Conservation (phyloP, 331 rosid genomes). For the Malus hybrid region DNA sequence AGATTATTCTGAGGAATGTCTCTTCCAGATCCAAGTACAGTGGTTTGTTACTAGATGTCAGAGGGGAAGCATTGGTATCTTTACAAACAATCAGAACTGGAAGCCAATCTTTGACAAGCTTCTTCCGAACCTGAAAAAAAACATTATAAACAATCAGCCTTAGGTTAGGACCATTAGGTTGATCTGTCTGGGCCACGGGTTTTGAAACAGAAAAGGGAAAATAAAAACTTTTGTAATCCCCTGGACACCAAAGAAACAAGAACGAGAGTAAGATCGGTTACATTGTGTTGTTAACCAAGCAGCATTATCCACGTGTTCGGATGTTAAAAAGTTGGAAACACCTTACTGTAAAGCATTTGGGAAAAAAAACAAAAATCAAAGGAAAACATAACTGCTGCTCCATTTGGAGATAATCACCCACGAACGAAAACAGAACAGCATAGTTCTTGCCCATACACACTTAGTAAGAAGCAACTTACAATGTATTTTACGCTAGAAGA, state of each 20-base stretch:
- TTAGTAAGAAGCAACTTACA: background rate
- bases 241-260: background rate
- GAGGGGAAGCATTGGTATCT: conserved; percentile 60
- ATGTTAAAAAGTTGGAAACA: background rate
- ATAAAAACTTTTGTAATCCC: background rate
- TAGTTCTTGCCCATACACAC: too few relatives aligned
- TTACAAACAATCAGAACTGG: conserved; percentile 83
- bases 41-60: conserved; percentile 50
- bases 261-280: background rate
- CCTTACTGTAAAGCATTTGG: background rate
- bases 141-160: background rate
- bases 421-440: background rate
- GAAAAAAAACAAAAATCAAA: background rate
- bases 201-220: background rate
- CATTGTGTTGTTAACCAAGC: background rate
- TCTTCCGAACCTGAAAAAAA: conserved; percentile 69
- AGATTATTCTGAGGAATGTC: conserved; percentile 70
- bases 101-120: conserved; percentile 82
- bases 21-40: conserved; percentile 71
- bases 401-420: background rate
- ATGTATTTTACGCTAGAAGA: background rate
- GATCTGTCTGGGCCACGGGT: background rate
- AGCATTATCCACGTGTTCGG: background rate
- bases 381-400: background rate
- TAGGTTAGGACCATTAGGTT: background rate